Evolutionary conservation across 23 red algal genomes (phyloP), one percentile per base, ranked within the genome.

Genomic region (Gracilaria vermiculophylla): DNA sequence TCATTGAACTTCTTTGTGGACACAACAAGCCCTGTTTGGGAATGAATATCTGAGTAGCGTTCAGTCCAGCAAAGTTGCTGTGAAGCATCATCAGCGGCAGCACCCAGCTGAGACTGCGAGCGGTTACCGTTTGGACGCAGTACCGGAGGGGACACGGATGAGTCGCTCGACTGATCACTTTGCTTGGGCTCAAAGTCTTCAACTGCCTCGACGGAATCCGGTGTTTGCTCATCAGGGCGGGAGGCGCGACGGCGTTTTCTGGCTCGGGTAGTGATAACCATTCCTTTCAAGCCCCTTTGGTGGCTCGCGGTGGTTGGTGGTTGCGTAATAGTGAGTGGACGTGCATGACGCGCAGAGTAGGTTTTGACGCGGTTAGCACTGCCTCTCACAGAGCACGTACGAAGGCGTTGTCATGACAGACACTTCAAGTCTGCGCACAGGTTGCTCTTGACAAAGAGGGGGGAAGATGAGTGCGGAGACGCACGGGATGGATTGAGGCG

Each of bases 1-100:
- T 91, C 76, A 55, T 91, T 91, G 20, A 66, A 69, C 42, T 80
- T 91, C 50, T 56, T 91, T 19, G 53, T 73, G 1, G 87, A 91
- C 9, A 74, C 61, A 27, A 47, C 60, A 42, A 80, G 75, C 25
- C 87, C 87, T 37, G 74, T 50, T 52, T 78, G 84, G 20, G 9
- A 28, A 7, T 65, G 69, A 66, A 78, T 42, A 47, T 76, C 48
- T 4, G 69, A 64, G 41, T 77, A 88, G 41, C 55, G 42, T 35
- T 77, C 51, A 57, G 58, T 55, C 84, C 84, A 88, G 40, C 55
- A 44, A 17, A 11, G 28, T 1, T 29, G 17, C 17, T 69, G 21
- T 71, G 42, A 28, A 40, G 75, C n/a, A 12, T 44, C 17, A 70
- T 70, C 33, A 19, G 2, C 16, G 33, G n/a, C 20, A 1, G 20